Evolutionary conservation across 495 filamentous ascomycete genomes (phyloP).

Genomic region (Penicillium macrosclerotiorum): DNA sequence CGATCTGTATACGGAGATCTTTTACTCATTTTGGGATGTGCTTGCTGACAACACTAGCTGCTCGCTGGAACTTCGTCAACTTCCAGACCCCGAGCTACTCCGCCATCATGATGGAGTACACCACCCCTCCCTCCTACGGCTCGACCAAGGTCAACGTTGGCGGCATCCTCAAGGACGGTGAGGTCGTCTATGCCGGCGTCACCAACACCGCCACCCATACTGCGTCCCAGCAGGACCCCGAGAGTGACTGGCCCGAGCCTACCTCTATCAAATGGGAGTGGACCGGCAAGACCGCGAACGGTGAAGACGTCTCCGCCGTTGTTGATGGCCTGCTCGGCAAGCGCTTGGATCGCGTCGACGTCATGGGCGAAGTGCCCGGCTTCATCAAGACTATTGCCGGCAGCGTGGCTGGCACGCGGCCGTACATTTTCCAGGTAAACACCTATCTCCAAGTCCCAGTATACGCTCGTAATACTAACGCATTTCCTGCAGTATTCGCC

Average conservation of each 20-base stretch:
- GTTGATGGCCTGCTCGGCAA: constrained; percentile 68
- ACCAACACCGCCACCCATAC: constrained; percentile 63
- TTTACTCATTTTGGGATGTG: too few relatives aligned
- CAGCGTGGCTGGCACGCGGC: constrained; percentile 82
- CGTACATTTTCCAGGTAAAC: constrained; percentile 98
- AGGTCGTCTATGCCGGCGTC: constrained; percentile 72
- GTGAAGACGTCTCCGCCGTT: constrained; percentile 63
- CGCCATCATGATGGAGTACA: constrained; percentile 93
- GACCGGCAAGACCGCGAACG: constrained; percentile 75
- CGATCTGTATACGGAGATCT: too few relatives aligned
- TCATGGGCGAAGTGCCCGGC: constrained; percentile 93
- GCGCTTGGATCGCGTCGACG: constrained; percentile 80
- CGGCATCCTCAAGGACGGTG: constrained; percentile 74
- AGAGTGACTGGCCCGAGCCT: constrained; percentile 89
- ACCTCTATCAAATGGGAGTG: constrained; percentile 71
- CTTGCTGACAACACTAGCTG: constrained; percentile 50
- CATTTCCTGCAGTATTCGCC: constrained; percentile 57
- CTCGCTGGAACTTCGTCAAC: constrained; percentile 89
- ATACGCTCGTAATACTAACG: too few relatives aligned
- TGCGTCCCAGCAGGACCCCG: constrained; percentile 62
- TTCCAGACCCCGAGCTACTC: constrained; percentile 87
- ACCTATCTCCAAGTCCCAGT: too few relatives aligned
- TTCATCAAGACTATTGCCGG: constrained; percentile 93
- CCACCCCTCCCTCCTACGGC: constrained; percentile 92
- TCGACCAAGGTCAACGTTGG: constrained; percentile 83